A percentile compares a stretch with the other conserved stretches of the same genome.
phyloP scores from a whole-genome alignment of 2,329 filamentous ascomycete genomes.

The Scytalidium sp. region DNA sequence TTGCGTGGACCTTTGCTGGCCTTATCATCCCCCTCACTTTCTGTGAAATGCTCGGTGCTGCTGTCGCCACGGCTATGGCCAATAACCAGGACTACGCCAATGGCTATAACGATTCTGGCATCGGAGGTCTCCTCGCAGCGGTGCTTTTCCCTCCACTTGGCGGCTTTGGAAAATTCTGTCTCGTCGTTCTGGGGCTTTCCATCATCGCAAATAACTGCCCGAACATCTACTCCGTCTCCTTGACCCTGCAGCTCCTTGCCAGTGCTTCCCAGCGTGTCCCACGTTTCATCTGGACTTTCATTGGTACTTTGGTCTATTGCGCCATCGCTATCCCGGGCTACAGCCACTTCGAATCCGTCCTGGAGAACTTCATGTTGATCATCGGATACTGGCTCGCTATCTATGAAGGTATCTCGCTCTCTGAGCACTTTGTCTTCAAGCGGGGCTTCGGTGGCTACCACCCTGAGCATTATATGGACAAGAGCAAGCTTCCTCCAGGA shows the following conservation, averaged over 20 bases:
- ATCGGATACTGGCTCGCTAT: slow-evolving; percentile 74
- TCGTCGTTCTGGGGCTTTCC: slow-evolving; percentile 62
- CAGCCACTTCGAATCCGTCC: slow-evolving; percentile 57
- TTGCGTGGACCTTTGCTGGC: slow-evolving; percentile 66
- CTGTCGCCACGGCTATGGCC: slow-evolving; percentile 62
- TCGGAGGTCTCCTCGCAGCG: slow-evolving; percentile 65
- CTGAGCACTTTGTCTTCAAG: slow-evolving; percentile 68
- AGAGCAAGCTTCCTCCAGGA: slow-evolving; percentile 56
- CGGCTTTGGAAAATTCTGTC: slow-evolving; percentile 69
- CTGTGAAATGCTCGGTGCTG: slow-evolving; percentile 69
- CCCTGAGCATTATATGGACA: slow-evolving; percentile 55
- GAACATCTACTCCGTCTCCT: slow-evolving; percentile 68
- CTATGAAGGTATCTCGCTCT: slow-evolving; percentile 63
- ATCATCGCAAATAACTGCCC: slow-evolving; percentile 71
- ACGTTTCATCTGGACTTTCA: slow-evolving; percentile 63
- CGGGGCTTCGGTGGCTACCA: slow-evolving; percentile 58
- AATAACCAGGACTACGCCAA: slow-evolving; percentile 51
- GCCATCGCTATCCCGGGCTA: slow-evolving; percentile 70
- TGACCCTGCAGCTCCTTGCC: slow-evolving; percentile 64
- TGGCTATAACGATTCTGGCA: slow-evolving; percentile 54
- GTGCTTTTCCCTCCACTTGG: slow-evolving; percentile 56
- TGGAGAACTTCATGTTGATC: slow-evolving; percentile 69
- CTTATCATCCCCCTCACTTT: slow-evolving; percentile 71
- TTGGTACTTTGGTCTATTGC: slow-evolving; percentile 62
- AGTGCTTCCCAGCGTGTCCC: slow-evolving; percentile 58